phyloP scores from a whole-genome alignment of 805 yeast genomes.

The Limtongozyma cylindracea region DNA sequence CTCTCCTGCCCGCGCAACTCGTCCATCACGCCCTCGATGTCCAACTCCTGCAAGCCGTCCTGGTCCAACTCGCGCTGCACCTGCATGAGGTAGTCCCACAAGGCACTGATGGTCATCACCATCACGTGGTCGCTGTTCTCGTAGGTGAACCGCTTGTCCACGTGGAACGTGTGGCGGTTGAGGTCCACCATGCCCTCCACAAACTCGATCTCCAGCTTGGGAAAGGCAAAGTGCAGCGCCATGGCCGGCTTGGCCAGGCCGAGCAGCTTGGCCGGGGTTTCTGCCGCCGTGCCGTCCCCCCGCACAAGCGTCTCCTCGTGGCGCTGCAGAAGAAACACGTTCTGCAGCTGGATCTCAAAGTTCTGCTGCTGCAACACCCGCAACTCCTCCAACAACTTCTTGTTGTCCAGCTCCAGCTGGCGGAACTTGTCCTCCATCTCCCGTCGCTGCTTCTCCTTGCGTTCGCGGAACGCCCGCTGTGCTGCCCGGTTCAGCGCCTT shows the following conservation, averaged over 20 bases:
- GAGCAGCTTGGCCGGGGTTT: not conserved
- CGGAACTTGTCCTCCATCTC: constrained; percentile 36
- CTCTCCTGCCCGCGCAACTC: constrained; percentile 37
- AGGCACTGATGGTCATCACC: constrained; percentile 47
- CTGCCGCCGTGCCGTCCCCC: constrained; percentile 4
- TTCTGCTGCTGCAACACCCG: constrained; percentile 26
- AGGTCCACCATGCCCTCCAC: constrained; percentile 7
- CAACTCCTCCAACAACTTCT: constrained; percentile 17
- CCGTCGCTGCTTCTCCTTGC: constrained; percentile 48
- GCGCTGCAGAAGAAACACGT: constrained; percentile 24
- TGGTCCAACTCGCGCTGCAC: constrained; percentile 17
- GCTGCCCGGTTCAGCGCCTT: constrained; percentile 74
- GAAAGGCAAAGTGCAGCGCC: constrained; percentile 11
- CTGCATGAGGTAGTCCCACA: constrained; percentile 73
- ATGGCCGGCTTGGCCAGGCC: constrained; percentile 1
- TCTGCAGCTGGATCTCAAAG: constrained; percentile 22
- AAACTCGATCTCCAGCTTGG: constrained; percentile 10
- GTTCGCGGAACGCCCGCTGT: constrained; percentile 66
- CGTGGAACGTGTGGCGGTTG: constrained; percentile 4
- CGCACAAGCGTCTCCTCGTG: constrained; percentile 37
- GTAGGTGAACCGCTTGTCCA: constrained; percentile 5
- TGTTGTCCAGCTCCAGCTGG: constrained; percentile 29
- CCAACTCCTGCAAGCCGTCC: constrained; percentile 22
- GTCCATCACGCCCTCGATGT: constrained; percentile 31
- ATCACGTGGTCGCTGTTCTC: constrained; percentile 14